Evolutionary conservation across 345 rosid genomes (phyloP).

Genomic region (Eucalyptus victrix): DNA sequence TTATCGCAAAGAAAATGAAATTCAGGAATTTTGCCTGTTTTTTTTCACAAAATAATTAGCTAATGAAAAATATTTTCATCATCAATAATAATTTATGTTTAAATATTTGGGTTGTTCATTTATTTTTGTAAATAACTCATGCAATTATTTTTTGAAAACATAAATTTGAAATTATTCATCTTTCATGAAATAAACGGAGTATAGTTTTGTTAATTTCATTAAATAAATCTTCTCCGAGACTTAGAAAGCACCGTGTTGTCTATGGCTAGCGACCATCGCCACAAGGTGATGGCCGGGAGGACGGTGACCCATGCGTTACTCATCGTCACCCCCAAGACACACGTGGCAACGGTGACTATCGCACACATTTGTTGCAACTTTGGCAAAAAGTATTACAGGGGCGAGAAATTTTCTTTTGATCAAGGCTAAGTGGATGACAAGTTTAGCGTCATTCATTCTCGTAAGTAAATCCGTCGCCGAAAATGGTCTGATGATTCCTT

Average conservation of each 20-base stretch:
- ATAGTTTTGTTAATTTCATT: fast-evolving
- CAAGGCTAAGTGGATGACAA: not conserved
- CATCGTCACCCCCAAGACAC: too few relatives aligned
- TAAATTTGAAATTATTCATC: not conserved
- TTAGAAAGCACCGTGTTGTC: fast-evolving
- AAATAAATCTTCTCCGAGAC: not conserved
- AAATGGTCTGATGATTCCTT: not conserved
- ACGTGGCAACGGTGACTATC: fast-evolving
- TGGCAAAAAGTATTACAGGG: not conserved
- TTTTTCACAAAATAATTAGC: fast-evolving
- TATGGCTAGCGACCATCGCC: fast-evolving
- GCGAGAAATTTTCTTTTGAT: not conserved
- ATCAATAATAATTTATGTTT: not conserved
- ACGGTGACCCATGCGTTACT: not conserved
- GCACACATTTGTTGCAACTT: not conserved
- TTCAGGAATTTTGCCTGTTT: fast-evolving
- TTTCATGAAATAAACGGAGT: fast-evolving
- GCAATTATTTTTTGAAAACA: not conserved
- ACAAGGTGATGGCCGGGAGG: not conserved
- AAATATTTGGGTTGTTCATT: not conserved
- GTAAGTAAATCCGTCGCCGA: not conserved
- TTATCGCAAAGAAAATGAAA: not conserved
- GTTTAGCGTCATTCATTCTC: not conserved
- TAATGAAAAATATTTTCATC: fast-evolving
- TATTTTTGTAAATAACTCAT: not conserved